These are phyloP conservation scores for Trichoderma aggressivum DNA, from an alignment of 2,329 filamentous ascomycete species.

Conservation along the genomic window DNA sequence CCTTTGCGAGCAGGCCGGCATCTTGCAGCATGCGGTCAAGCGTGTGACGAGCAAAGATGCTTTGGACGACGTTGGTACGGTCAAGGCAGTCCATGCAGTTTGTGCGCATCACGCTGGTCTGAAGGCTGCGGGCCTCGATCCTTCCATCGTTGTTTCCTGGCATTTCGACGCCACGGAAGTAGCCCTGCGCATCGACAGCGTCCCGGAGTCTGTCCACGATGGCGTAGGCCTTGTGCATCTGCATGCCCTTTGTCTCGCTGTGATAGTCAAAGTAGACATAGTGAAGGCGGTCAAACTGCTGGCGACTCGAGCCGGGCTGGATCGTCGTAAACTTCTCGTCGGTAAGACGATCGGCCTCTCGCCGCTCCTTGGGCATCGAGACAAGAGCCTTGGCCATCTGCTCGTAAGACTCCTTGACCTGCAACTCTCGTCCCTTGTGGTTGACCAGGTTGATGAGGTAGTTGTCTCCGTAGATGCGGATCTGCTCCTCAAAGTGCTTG, in stretches of 20 bases:
- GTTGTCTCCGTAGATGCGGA: constrained; percentile 89
- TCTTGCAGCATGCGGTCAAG: constrained; percentile 87
- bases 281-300: constrained; percentile 79
- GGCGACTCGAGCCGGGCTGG: constrained; percentile 56
- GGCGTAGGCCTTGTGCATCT: constrained; percentile 87
- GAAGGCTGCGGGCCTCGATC: constrained; percentile 74
- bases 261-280: constrained; percentile 99
- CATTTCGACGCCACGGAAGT: constrained; percentile 89
- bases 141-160: constrained; percentile 66
- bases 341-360: constrained; percentile 62
- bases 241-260: constrained; percentile 91
- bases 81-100: constrained; percentile 99
- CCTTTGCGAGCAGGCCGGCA: constrained; percentile 70
- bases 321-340: constrained; percentile 80
- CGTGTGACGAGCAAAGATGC: constrained; percentile 88
- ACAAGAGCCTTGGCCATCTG: constrained; percentile 77
- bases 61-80: constrained; percentile 96
- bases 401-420: constrained; percentile 91
- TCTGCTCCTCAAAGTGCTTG: constrained; percentile 91
- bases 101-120: constrained; percentile 88
- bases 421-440: constrained; percentile 85
- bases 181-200: constrained; percentile 74
- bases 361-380: constrained; percentile 62
- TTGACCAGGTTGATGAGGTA: constrained; percentile 98
- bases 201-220: constrained; percentile 79